Conservation (phyloP, 1,139 yeast species). For the Kluyveromyces sp. region DNA sequence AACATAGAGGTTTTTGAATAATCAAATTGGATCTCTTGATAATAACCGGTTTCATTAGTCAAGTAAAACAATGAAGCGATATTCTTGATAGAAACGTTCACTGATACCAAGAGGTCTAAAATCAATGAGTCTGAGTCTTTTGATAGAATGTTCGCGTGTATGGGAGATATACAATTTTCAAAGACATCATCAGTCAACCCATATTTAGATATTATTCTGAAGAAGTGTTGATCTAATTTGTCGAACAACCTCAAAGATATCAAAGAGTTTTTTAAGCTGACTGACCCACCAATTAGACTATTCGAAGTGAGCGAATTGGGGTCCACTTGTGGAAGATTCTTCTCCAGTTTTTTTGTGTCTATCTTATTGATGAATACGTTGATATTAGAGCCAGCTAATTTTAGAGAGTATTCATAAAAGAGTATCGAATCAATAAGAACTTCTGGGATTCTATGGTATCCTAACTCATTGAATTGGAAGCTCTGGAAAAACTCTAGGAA, state of each 20-base stretch:
- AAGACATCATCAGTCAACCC: slow-evolving; percentile 19
- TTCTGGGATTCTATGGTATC: slow-evolving; percentile 28
- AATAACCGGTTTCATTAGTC: slow-evolving; percentile 10
- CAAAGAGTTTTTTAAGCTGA: slow-evolving; percentile 24
- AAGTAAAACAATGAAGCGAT: slow-evolving; percentile 19
- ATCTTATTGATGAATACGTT: slow-evolving; percentile 28
- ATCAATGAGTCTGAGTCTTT: slow-evolving; percentile 25
- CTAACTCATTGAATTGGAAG: slow-evolving; percentile 25
- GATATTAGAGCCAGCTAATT: slow-evolving; percentile 15
- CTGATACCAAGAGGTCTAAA: slow-evolving; percentile 28
- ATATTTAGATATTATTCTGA: slow-evolving; percentile 7
- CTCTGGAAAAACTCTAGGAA: slow-evolving; percentile 27
- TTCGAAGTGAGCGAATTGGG: slow-evolving; percentile 5
- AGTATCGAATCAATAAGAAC: slow-evolving; percentile 22
- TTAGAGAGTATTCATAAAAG: slow-evolving; percentile 26
- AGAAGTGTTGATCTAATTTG: slow-evolving; percentile 19
- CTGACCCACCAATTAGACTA: slow-evolving; percentile 20
- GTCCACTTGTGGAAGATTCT: slow-evolving; percentile 16
- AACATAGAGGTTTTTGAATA: slow-evolving; percentile 26
- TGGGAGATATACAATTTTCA: slow-evolving; percentile 21
- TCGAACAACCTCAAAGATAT: slow-evolving; percentile 27
- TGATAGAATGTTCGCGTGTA: slow-evolving; percentile 20
- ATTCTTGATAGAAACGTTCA: slow-evolving; percentile 30
- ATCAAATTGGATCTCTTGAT: slow-evolving; percentile 17
- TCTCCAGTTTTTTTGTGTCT: slow-evolving; percentile 27